These are phyloP conservation scores for Patellifolia procumbens DNA, from an alignment of 179 eudicot species.

Conservation along the genomic window DNA sequence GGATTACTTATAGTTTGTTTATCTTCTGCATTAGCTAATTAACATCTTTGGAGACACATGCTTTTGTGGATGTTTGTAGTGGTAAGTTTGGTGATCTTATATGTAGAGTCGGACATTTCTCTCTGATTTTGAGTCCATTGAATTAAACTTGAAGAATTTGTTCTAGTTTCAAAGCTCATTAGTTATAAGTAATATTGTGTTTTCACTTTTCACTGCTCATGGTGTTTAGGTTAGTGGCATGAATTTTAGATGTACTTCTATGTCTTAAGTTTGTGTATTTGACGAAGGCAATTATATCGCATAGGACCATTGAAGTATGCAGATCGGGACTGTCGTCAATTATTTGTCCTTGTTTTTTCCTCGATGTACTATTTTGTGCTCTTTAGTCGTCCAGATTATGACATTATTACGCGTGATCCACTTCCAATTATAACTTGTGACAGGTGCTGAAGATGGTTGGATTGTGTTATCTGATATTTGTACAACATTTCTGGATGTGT, in stretches of 20 bases:
- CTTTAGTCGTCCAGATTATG: neutral
- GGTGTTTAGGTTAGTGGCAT: neutral
- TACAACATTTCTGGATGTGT: conserved; percentile 15
- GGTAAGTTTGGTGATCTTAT: too few relatives aligned
- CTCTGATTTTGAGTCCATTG: neutral
- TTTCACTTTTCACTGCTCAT: neutral
- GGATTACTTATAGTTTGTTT: neutral
- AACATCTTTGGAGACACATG: neutral
- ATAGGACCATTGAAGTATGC: too few relatives aligned
- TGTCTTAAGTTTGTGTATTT: neutral
- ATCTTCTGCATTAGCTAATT: neutral
- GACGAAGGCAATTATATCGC: neutral
- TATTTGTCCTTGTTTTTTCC: neutral
- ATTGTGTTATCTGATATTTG: neutral
- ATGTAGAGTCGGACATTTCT: neutral
- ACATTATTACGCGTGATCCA: neutral
- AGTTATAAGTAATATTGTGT: neutral
- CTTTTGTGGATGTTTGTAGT: conserved; percentile 18
- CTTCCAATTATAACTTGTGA: neutral
- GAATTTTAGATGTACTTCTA: neutral
- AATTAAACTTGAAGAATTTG: neutral
- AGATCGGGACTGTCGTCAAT: too few relatives aligned
- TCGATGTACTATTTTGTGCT: neutral
- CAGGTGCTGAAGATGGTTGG: neutral
- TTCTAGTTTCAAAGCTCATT: neutral